Base-by-base conservation (phyloP, 805 yeast genomes). In the Saccharomycopsis fibuligera region DNA sequence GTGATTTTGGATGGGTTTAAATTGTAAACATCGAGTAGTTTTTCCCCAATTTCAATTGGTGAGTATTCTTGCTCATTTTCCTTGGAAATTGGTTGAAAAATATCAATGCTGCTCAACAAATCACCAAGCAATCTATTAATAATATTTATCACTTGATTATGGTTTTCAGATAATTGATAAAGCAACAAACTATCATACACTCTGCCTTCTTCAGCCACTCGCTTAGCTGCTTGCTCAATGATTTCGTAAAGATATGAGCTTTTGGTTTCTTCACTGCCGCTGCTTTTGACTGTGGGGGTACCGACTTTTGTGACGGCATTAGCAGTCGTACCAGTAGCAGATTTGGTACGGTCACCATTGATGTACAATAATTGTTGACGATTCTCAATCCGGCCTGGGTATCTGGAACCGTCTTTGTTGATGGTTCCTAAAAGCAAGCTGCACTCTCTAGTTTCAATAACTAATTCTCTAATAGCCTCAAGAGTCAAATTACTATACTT, bases 131-230 rank as follows among this genome's bases (percentile, higher is more conserved):
- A 67, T 57, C 79, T 75, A 67, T 86, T 89, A 55, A 89, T 78
- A 51, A 88, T 74, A 1, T 75, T 64, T 6, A 91, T 75, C 12
- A 88, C 97, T 27, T 84, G 81, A 60, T 85, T 84, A 62, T 84
- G 84, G 57, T 90, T 96, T 65, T 86, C 95, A 42, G 95, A 79
- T 55, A 91, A 74, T 65, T 90, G 96, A 62, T 86, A 91, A 47
- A 93, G 73, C 49, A 86, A 70, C 53, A 93, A 75, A 17, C 96
- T 86, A 60, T 93, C 98, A 53, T 83, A 79, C 12, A 79, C 73
- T 60, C 96, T 75, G 5, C 97, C 97, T 59, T 90, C 98, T 57
- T 87, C 93, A 58, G 86, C 93, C 14, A 96, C 95, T 56, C 79
- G 79, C 39, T 73, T 73, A 2, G 97, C 97, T 25, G 96, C 89